phyloP scores from a whole-genome alignment of 2,329 filamentous ascomycete genomes.

The Xylariaceae sp. region DNA sequence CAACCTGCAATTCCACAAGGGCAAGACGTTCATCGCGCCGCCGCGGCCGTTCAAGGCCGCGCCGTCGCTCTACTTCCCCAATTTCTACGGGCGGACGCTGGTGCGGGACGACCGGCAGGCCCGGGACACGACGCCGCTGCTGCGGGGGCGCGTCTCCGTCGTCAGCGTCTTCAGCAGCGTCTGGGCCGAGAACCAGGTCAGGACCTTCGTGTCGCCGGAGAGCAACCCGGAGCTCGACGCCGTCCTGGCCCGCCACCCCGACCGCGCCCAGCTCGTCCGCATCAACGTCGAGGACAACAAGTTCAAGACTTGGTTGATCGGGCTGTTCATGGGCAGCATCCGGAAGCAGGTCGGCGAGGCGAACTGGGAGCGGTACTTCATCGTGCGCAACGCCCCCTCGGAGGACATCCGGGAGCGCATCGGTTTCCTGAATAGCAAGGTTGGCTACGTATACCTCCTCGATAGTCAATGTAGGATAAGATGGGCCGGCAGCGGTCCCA shows the following conservation, averaged over 20 bases:
- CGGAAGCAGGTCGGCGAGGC: slow-evolving; percentile 51
- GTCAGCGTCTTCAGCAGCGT: slow-evolving; percentile 79
- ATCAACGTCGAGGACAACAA: slow-evolving; percentile 86
- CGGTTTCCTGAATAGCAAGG: slow-evolving; percentile 81
- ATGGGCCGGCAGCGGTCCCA: slow-evolving; percentile 84
- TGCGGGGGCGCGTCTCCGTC: slow-evolving; percentile 74
- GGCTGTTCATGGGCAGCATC: slow-evolving; percentile 58
- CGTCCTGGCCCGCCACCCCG: slow-evolving; percentile 56
- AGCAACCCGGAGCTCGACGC: slow-evolving; percentile 72
- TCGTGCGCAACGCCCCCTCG: slow-evolving; percentile 60
- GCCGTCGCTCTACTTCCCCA: slow-evolving; percentile 88
- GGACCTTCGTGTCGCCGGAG: slow-evolving; percentile 67
- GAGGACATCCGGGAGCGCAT: slow-evolving; percentile 65
- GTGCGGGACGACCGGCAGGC: slow-evolving; percentile 54
- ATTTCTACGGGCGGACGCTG: slow-evolving; percentile 80
- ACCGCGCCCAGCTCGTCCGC: slow-evolving; percentile 73
- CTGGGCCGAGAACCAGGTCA: slow-evolving; percentile 84
- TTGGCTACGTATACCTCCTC: slow-evolving; percentile 91
- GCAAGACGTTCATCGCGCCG: slow-evolving; percentile 90
- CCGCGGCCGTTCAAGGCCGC: slow-evolving; percentile 82
- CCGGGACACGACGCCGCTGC: slow-evolving; percentile 73
- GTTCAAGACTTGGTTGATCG: slow-evolving; percentile 63
- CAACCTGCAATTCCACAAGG: slow-evolving; percentile 79
- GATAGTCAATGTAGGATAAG: slow-evolving; percentile 87
- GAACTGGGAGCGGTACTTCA: slow-evolving; percentile 64